These are phyloP conservation scores for Neurospora discreta DNA, from an alignment of 495 filamentous ascomycete genomes.

Conservation along the genomic window DNA sequence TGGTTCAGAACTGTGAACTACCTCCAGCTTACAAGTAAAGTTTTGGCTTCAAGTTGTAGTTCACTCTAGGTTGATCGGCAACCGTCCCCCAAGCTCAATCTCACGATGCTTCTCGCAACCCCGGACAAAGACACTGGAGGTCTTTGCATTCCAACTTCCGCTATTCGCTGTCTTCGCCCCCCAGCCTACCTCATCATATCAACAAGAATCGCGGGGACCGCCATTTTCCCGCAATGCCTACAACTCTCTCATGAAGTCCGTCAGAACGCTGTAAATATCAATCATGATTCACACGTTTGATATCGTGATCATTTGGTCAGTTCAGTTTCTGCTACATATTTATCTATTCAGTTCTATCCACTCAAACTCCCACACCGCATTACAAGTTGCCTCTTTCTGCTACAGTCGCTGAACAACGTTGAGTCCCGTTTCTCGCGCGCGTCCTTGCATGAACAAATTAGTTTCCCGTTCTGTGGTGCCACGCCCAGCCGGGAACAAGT, in stretches of 20 bases:
- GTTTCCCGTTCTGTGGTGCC: not conserved
- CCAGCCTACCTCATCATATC: too few relatives aligned
- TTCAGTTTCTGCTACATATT: not conserved
- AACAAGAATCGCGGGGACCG: too few relatives aligned
- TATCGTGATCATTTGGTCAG: not conserved
- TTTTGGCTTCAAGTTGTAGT: not conserved
- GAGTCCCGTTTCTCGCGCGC: not conserved
- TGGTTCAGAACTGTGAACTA: not conserved
- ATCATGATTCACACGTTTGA: not conserved
- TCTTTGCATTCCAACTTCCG: too few relatives aligned
- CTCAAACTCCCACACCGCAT: not conserved
- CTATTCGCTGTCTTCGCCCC: too few relatives aligned
- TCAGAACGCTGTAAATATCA: not conserved
- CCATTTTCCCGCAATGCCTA: not conserved
- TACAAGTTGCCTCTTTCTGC: not conserved
- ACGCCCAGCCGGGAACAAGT: not conserved
- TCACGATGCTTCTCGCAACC: not conserved
- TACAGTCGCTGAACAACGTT: not conserved
- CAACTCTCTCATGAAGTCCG: not conserved
- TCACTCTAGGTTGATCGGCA: not conserved
- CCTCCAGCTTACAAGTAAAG: not conserved
- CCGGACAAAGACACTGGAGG: not conserved
- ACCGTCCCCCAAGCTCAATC: not conserved
- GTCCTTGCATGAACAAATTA: not conserved
- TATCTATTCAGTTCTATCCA: not conserved